These are phyloP conservation scores for Cladophialophora yegresii DNA, from an alignment of 2,329 filamentous ascomycete species.

Conservation along the genomic window DNA sequence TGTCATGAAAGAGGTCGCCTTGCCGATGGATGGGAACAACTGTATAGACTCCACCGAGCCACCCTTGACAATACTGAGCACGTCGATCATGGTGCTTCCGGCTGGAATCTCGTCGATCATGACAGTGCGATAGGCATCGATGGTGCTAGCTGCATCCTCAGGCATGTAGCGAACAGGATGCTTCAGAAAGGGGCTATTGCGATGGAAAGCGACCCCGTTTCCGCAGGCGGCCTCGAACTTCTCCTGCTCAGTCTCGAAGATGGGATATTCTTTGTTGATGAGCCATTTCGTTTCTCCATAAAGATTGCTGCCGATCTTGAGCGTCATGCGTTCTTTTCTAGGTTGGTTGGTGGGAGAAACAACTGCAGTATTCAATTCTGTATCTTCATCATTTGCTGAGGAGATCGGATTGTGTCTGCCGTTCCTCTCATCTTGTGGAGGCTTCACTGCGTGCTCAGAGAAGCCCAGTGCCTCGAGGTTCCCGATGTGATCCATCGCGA, in stretches of 20 bases:
- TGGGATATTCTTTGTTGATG: slow-evolving; percentile 28
- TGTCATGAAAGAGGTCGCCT: slow-evolving; percentile 29
- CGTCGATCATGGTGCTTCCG: slow-evolving; percentile 25
- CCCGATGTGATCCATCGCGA: neutral
- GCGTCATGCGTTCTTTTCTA: slow-evolving; percentile 2
- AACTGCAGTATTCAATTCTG: neutral
- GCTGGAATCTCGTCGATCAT: slow-evolving; percentile 36
- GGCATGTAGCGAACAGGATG: slow-evolving; percentile 35
- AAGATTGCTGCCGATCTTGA: slow-evolving; percentile 18
- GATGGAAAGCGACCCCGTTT: slow-evolving; percentile 1
- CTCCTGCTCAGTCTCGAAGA: slow-evolving; percentile 29
- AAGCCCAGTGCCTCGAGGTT: slow-evolving; percentile 1
- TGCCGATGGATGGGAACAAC: slow-evolving; percentile 32
- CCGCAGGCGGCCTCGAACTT: slow-evolving; percentile 4
- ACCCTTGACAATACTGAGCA: slow-evolving; percentile 29
- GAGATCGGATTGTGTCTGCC: slow-evolving; percentile 14
- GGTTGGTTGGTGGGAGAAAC: neutral
- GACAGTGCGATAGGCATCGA: slow-evolving; percentile 35
- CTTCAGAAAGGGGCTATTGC: slow-evolving; percentile 21
- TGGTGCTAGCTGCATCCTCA: slow-evolving; percentile 22
- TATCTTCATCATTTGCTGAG: neutral
- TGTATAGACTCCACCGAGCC: slow-evolving; percentile 34
- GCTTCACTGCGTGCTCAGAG: neutral
- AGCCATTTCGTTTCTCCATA: slow-evolving; percentile 25
- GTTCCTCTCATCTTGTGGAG: neutral